Conservation (phyloP, 2,329 filamentous ascomycete genomes). For the Helotiales sp. region DNA sequence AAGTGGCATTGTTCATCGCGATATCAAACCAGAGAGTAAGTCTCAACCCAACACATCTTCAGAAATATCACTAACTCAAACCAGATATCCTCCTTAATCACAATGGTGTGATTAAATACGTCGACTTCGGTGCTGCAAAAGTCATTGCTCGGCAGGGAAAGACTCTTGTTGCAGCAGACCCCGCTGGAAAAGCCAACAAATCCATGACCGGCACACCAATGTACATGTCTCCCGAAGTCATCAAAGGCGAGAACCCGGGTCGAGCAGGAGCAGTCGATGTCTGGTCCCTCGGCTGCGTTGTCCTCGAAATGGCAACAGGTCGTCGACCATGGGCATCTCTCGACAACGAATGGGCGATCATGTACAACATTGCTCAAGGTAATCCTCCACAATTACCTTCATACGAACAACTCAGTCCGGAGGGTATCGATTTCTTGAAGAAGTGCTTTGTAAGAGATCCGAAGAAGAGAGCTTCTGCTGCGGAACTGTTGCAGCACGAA, state of each 20-base stretch:
- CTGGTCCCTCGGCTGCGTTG: slow-evolving; percentile 95
- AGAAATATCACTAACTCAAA: slow-evolving; percentile 18
- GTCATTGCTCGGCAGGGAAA: slow-evolving; percentile 93
- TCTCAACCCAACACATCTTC: slow-evolving; percentile 24
- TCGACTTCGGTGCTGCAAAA: slow-evolving; percentile 97
- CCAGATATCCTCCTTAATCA: slow-evolving; percentile 92
- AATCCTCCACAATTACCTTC: slow-evolving; percentile 86
- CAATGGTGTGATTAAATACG: slow-evolving; percentile 98
- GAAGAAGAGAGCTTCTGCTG: slow-evolving; percentile 72
- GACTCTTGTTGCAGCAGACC: slow-evolving; percentile 66
- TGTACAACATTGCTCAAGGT: slow-evolving; percentile 99
- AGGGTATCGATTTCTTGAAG: slow-evolving; percentile 85
- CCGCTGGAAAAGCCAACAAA: slow-evolving; percentile 64
- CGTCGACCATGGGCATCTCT: slow-evolving; percentile 91
- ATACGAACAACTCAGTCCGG: slow-evolving; percentile 77
- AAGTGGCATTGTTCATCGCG: slow-evolving; percentile 87
- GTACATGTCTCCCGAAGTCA: slow-evolving; percentile 99
- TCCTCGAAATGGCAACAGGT: slow-evolving; percentile 96
- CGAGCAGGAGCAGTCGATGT: slow-evolving; percentile 88
- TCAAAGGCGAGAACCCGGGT: slow-evolving; percentile 81
- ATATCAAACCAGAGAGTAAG: slow-evolving; percentile 96
- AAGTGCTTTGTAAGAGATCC: slow-evolving; percentile 88
- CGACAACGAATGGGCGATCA: slow-evolving; percentile 99
- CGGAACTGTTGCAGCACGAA: slow-evolving; percentile 89
- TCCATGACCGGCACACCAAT: slow-evolving; percentile 98